A percentile compares a stretch with the other conserved stretches of the same genome.
Conservation (phyloP, 768 basidiomycete genomes). For the Kwoniella sp. region DNA sequence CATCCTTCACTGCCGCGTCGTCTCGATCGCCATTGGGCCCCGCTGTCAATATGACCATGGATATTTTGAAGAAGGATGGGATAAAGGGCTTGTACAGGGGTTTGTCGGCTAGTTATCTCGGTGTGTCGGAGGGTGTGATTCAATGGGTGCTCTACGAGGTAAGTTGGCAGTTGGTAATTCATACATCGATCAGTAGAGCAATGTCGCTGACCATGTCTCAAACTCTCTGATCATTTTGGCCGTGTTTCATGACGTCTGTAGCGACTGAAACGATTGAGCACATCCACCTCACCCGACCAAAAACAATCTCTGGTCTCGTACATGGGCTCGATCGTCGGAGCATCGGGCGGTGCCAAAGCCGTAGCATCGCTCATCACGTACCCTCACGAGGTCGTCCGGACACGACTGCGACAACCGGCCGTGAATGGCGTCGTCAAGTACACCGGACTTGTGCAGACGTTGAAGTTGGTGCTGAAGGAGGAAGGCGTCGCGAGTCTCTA, state of each 20-base stretch:
- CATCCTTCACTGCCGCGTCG: constrained; percentile 13
- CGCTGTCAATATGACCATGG: constrained; percentile 60
- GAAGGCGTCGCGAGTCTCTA: constrained; percentile 83
- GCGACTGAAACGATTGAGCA: constrained; percentile 72
- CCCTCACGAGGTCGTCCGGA: constrained; percentile 96
- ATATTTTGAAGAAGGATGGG: constrained; percentile 80
- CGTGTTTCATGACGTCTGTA: constrained; percentile 10
- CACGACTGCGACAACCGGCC: constrained; percentile 84
- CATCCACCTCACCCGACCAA: constrained; percentile 14
- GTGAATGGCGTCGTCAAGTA: constrained; percentile 75
- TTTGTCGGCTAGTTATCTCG: constrained; percentile 88
- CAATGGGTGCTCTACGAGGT: constrained; percentile 95
- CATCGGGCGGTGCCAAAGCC: constrained; percentile 89
- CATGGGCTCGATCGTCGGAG: constrained; percentile 68
- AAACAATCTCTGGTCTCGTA: constrained; percentile 35
- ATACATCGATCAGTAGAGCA: background rate
- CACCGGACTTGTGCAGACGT: constrained; percentile 78
- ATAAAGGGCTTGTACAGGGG: constrained; percentile 91
- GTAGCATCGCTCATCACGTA: constrained; percentile 94
- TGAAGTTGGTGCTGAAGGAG: constrained; percentile 81
- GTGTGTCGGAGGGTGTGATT: constrained; percentile 92
- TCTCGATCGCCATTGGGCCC: constrained; percentile 25
- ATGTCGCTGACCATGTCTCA: too few relatives aligned
- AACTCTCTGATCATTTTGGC: too few relatives aligned
- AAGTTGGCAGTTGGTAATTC: constrained; percentile 23